phyloP scores from a whole-genome alignment of 768 basidiomycete genomes.

The Russula emetica region DNA sequence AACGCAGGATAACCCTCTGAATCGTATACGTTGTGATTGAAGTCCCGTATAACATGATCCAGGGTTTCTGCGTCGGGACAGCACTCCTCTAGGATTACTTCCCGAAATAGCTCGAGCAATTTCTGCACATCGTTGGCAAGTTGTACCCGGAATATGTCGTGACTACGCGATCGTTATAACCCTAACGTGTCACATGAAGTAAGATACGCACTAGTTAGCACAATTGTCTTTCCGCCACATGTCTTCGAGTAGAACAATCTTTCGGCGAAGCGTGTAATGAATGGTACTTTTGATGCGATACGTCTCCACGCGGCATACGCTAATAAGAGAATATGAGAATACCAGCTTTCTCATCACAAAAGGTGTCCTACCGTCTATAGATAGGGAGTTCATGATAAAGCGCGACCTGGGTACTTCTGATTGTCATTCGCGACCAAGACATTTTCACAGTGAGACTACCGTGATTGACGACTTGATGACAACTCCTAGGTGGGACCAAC shows the following conservation, averaged over 20 bases:
- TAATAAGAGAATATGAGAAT: conserved; percentile 32
- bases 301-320: conserved; percentile 75
- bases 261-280: conserved; percentile 47
- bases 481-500: conserved; percentile 73
- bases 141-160: conserved; percentile 13
- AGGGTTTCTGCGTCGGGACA: conserved; percentile 24
- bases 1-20: conserved; percentile 31
- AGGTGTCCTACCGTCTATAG: conserved; percentile 58
- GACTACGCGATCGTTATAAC: not conserved
- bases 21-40: conserved; percentile 26
- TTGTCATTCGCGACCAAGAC: conserved; percentile 83
- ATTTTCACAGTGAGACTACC: conserved; percentile 81
- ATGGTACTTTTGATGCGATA: conserved; percentile 71
- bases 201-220: conserved; percentile 3
- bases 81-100: conserved; percentile 50
- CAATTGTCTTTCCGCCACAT: not conserved
- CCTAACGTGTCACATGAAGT: too few relatives aligned
- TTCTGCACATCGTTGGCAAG: conserved; percentile 32
- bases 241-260: conserved; percentile 31
- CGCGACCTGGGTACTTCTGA: conserved; percentile 54
- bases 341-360: not conserved
- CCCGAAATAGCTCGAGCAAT: conserved; percentile 47
- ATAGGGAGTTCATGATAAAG: conserved; percentile 72
- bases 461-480: conserved; percentile 78
- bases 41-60: conserved; percentile 13